Evolutionary conservation across 257 asterid species (phyloP), one percentile per base, ranked within the genome.

Genomic region (Capsicum baccatum): DNA sequence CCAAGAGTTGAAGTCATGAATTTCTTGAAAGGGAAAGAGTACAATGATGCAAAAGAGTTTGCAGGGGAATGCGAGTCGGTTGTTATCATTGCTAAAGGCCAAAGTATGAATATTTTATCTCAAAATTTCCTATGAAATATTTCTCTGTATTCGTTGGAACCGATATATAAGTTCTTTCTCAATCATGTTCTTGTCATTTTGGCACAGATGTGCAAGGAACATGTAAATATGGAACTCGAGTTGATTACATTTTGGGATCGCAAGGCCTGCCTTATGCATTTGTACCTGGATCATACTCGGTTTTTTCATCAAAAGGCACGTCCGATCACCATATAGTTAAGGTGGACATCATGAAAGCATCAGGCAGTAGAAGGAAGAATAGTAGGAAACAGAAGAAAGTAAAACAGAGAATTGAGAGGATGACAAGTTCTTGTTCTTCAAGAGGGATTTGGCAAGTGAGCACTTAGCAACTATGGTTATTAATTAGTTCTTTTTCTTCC

Each of bases 51-150:
- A 33, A 96, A 96, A 85, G 87, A 89, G 52, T 94, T 88, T 88
- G 93, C 93, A 10, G 99, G 98, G 73, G 98, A 96, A 84, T 93
- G 92, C 54, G 98, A 96, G 83, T 93, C 98, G 7, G 91, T 94
- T 9, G 97, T 96, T 88, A 92, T 93, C 93, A 93, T 94, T 17
- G 95, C 98, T 90, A 92, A 93, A 91, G 99, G 98, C 93, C 99
- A 94, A 92, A 94, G 99, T 96, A 93, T 33, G 14, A 44, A 35
- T 56, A 39, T 68, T 44, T 44, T 62, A 44, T 84, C 68, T 52
- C 57, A 6, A n/a, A 13, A 60, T 19, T 67, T 42, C 81, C 60
- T 33, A 42, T 44, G 47, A 62, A 62, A 33, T 81, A 6, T 62
- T 1, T 81, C 76, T 3, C 44, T 4, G 8, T 52, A 1, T 81